Evolutionary conservation across 2,329 filamentous ascomycete species (phyloP), one percentile per base, ranked within the genome.

Genomic region (Thielaviopsis populi): DNA sequence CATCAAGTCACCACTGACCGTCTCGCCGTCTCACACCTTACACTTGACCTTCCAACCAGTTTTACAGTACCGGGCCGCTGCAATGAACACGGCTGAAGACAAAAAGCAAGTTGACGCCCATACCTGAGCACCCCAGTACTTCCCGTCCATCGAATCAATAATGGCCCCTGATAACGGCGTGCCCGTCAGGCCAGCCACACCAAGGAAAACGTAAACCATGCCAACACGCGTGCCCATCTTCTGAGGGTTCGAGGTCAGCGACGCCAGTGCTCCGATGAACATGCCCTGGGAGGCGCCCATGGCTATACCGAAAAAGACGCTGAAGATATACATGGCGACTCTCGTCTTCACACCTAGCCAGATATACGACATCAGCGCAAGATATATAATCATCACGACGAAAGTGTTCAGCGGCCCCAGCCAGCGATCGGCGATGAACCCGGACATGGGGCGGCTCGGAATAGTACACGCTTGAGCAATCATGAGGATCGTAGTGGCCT

Each of bases 381-480:
- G 74, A 3, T 76, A 65, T 11, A 78, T 70, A 1, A 74, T 75
- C 60, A 78, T 76, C 0, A 79, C n/a, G 33, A 82, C 75, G 30
- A 83, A 75, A 1, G 77, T 75, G 68, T 85, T 85, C 59, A 84
- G 73, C 0, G 80, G 76, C 0, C 83, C 83, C 2, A 80, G 71
- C 62, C 72, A 68, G 65, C 67, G 73, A 69, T 85, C 81, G 0
- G 81, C 81, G 5, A 85, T 68, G 66, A 76, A 77, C 13, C 78
- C 79, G 0, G 79, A 77, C 0, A 83, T 67, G 0, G 82, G 71
- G 0, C 83, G 80, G n/a, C 78, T 76, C 0, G 80, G 70, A 2
- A 85, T 75, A 1, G 82, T 82, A 17, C 83, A 73, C 8, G 76
- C 80, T 67, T 85, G 84, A 15, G 79, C 75, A 19, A 84, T 76